Evolutionary conservation across 2,329 filamentous ascomycete species (phyloP), one percentile per base, ranked within the genome.

Genomic region (Apiospora malaysiana): DNA sequence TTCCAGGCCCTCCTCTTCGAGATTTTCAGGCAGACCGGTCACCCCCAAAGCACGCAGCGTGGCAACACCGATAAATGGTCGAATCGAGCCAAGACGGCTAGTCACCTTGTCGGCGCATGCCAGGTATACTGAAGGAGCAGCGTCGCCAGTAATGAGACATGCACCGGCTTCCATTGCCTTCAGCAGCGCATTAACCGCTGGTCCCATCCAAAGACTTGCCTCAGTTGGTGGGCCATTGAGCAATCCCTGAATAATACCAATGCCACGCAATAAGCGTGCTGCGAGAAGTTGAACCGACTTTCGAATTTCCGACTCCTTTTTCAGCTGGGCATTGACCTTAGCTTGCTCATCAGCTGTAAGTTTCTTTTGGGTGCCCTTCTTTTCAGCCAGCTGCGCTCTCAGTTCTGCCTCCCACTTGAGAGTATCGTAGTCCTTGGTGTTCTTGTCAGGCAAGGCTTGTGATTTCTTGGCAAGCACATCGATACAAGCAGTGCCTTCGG

Each of bases 321-420:
- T 92, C 37, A 98, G 85, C 77, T 99, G 96, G 8, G 93, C 92
- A 69, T 96, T 95, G 71, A 98, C 93, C 81, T 97, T 98, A 42
- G 92, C 89, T 75, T 92, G 92, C 77, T 99, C 95, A 46, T 98
- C 96, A 0, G 93, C 83, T 0, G 94, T 96, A 12, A 98, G 89
- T 82, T 98, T 99, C 84, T 94, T 95, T 76, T 94, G 90, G 72
- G 93, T 90, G 0, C 95, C 95, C 81, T 95, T 97, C 85, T 98
- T 99, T 79, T 93, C 88, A n/a, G 95, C 94, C 51, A 99, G 83
- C 76, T 98, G 94, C 49, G 90, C 88, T 71, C 95, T 88, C 9
- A 99, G 86, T 74, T 99, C 96, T 79, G 95, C 93, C 81, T 99
- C 96, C 96, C 97, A 99, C 81, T 97, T 98, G 51, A 98, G 82